Base-by-base conservation (phyloP, 441 rosid species). In the Sinapis alba region DNA sequence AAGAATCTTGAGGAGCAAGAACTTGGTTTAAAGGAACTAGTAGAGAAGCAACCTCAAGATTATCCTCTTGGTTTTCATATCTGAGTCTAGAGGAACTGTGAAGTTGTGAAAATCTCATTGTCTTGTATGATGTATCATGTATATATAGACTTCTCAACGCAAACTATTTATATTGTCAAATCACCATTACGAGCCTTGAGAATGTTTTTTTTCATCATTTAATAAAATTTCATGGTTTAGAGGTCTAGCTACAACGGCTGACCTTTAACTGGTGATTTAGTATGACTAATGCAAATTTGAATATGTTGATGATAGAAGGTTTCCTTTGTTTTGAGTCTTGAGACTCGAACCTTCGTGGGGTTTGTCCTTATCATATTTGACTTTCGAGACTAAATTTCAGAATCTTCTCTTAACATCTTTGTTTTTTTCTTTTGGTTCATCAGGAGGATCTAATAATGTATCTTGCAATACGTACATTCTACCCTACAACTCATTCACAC, bases 1-100 rank as follows among this genome's bases (percentile, higher is more conserved):
- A 61, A 73, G 61, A 88, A 87, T 73, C 89, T 91, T 13, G 61
- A 36, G 2, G 92, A 87, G 43, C 93, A 91, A 79, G 93, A 89
- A 77, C 77, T 24, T 30, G 86, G 79, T 58, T 85, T 91, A 27
- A 63, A 82, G 69, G 86, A 84, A 65, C 74, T 78, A 32, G 45
- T 91, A 54, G 71, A 70, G 5, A 88, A 75, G 79, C 70, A 85
- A 68, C 85, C 88, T 20, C 63, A 76, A 63, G 88, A 86, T 34
- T 88, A 83, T 70, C 89, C 95, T 6, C 6, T 79, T 19, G 88
- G 85, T 73, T 77, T 87, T 73, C 82, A 86, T 75, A 34, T 75
- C 21, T 87, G 74, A 77, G 51, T 63, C 23, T 72, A 26, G 36
- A 67, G 62, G 18, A 59, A n/a, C 15, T 32, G 19, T 32, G 20